Base-by-base conservation (phyloP, 1,139 yeast genomes). In the Blastobotrys raffinosifermentans region DNA sequence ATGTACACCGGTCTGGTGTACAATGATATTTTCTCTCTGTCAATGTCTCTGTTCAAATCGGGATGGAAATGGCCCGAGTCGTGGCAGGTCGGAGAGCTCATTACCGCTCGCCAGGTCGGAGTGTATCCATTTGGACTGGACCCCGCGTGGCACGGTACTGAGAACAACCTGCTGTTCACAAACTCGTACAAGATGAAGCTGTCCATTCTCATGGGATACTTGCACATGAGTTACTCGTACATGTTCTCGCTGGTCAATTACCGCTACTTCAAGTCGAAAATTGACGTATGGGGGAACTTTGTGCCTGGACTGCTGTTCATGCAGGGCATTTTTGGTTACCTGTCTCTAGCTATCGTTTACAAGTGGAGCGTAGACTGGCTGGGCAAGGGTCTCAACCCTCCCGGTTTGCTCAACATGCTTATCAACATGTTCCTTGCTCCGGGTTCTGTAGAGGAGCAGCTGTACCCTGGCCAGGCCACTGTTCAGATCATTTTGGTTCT, bases 121-220 rank as follows among this genome's bases (percentile, higher is more conserved):
- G 76, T 77, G 10, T 93, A 91, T 58, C 70, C 82, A 18, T 67
- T 89, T 54, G 99, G 99, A 41, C 62, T 91, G 31, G 99, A 91
- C 63, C 84, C 83, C 65, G 87, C 82, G 20, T 91, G 99, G 99
- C 98, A 91, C 58, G 96, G 97, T 2, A 74, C 97, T 21, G 98
- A 91, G 47, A 91, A 93, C 62, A 83, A 81, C 45, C 71, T 91
- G 51, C 64, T 93, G 42, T 91, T 93, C 62, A 77, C 94, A 39
- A 91, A 91, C 64, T 89, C 97, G 1, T 89, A 85, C 65, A 91
- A 91, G 67, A 91, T 91, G 99, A 91, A 91, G 60, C 67, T 91
- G 43, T 87, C 97, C 1, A 83, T 91, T 44, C 69, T 93, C 45
- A 83, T 91, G 93, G 99, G 99, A 10, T 87, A 80, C 60, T 68